Conservation (phyloP, 805 yeast genomes). For the Ogataea populi-albae region DNA sequence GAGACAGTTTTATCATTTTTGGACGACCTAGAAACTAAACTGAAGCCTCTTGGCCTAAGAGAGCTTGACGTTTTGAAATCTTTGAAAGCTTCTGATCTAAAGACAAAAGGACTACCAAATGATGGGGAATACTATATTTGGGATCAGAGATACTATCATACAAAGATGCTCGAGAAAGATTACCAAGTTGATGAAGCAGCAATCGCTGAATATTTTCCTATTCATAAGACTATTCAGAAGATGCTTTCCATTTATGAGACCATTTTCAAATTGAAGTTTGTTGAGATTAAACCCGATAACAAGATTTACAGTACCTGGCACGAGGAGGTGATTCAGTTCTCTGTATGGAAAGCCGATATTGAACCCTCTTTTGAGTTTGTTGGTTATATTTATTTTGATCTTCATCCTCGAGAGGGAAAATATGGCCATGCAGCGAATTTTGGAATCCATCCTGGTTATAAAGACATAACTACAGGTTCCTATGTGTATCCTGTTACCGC, state of each 20-base stretch:
- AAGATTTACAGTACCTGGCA: conserved; percentile 60
- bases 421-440: conserved; percentile 90
- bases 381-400: conserved; percentile 77
- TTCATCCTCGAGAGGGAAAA: conserved; percentile 84
- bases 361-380: conserved; percentile 52
- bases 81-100: conserved; percentile 54
- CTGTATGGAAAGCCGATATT: conserved; percentile 65
- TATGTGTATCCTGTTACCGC: conserved; percentile 70
- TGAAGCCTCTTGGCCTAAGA: conserved; percentile 55
- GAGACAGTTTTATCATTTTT: conserved; percentile 60
- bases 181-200: conserved; percentile 69
- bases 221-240: conserved; percentile 59
- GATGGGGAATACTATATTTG: conserved; percentile 54
- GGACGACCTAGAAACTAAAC: conserved; percentile 55
- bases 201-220: conserved; percentile 76
- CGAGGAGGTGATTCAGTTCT: conserved; percentile 68
- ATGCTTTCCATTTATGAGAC: conserved; percentile 73
- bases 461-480: conserved; percentile 41
- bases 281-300: conserved; percentile 40
- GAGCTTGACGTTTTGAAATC: conserved; percentile 48
- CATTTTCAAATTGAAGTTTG: conserved; percentile 66
- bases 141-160: conserved; percentile 72
- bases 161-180: conserved; percentile 60
- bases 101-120: conserved; percentile 41
- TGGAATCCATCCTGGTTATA: conserved; percentile 59